A percentile compares a stretch with the other conserved stretches of the same genome.
Conservation (phyloP, 2,329 filamentous ascomycete species). For the Myriosclerotinia scirpicola region DNA sequence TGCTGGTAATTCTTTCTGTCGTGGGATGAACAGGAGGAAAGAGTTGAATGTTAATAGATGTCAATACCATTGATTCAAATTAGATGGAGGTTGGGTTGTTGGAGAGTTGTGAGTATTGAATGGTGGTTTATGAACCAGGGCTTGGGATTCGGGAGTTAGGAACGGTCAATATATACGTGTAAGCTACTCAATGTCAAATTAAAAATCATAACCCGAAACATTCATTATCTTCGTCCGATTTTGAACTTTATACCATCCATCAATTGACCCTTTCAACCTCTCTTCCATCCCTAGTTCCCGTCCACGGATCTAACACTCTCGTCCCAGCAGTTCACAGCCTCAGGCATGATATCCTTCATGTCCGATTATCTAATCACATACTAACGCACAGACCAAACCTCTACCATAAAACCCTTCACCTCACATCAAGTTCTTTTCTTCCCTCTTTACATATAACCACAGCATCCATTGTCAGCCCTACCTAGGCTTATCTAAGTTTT, state of each 20-base stretch:
- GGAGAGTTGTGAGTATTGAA: not conserved
- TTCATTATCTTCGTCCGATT: not conserved
- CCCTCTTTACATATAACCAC: conserved; percentile 21
- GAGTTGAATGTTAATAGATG: conserved; percentile 41
- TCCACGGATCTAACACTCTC: not conserved
- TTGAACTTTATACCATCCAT: not conserved
- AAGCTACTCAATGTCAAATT: not conserved
- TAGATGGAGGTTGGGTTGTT: conserved; percentile 28
- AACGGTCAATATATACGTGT: not conserved
- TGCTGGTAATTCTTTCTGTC: conserved; percentile 41
- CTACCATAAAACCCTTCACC: conserved; percentile 19
- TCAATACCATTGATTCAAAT: conserved; percentile 43
- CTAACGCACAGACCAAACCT: not conserved
- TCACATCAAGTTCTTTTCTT: conserved; percentile 9
- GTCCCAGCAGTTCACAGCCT: not conserved
- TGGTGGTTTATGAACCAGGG: not conserved
- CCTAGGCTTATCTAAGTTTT: not conserved
- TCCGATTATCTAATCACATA: not conserved
- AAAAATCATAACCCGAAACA: not conserved
- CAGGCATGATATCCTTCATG: not conserved
- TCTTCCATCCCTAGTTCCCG: not conserved
- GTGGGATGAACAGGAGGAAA: conserved; percentile 44
- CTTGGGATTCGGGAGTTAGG: not conserved
- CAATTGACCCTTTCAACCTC: not conserved
- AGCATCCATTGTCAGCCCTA: conserved; percentile 15